Evolutionary conservation across 768 basidiomycete species (phyloP).

Genomic region (Lactarius deliciosus): DNA sequence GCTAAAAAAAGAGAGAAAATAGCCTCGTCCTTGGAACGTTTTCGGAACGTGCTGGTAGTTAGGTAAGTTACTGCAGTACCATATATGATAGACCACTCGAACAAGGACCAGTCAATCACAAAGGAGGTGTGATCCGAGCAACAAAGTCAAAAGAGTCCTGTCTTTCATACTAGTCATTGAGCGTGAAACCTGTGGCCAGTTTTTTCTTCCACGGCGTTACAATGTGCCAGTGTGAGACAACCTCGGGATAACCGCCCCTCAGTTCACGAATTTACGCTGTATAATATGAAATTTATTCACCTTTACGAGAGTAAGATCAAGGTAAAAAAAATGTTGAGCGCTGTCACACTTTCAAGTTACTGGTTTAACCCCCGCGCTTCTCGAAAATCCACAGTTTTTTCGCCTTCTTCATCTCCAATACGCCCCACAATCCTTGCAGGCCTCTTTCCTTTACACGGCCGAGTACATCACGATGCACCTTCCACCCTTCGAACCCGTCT

Average conservation of each 20-base stretch:
- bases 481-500: constrained; percentile 46
- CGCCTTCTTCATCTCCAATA: constrained; percentile 41
- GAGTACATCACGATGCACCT: constrained; percentile 33
- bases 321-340: background rate
- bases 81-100: too few species aligned
- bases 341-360: background rate
- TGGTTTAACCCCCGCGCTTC: constrained; percentile 26
- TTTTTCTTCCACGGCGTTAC: background rate
- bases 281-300: background rate
- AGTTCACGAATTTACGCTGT: background rate
- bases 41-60: background rate
- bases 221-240: too few species aligned
- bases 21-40: background rate
- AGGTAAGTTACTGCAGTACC: too few species aligned
- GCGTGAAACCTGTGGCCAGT: too few species aligned
- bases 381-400: constrained; percentile 53
- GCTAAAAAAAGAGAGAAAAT: too few species aligned
- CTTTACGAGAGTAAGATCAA: too few species aligned
- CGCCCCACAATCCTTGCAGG: constrained; percentile 25
- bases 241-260: background rate
- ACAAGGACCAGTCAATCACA: background rate
- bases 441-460: constrained; percentile 33
- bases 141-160: background rate
- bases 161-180: too few species aligned
- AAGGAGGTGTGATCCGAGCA: background rate